Evolutionary conservation across 116 monocot genomes (phyloP), one percentile per base, ranked within the genome.

Genomic region (Posidonia oceanica): DNA sequence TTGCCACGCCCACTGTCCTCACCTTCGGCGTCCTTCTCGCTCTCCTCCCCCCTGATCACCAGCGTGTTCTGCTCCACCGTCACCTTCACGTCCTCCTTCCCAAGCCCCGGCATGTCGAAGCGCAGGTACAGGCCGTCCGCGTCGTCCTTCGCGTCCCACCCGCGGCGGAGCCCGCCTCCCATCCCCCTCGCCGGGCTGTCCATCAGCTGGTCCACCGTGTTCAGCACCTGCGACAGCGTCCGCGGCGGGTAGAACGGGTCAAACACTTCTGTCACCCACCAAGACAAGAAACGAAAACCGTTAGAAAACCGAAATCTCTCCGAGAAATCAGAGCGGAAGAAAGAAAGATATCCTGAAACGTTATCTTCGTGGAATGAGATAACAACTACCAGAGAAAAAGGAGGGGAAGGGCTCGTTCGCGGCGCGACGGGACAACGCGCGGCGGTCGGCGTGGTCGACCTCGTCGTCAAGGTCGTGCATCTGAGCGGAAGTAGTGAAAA

Each of bases 91-190:
- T 88, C 59, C 70, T 91, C 88, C 71, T 88, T 91, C 17, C 83
- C 84, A n/a, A 95, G 75, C 3, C 91, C 94, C 38, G 94, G 91
- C 94, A 94, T 94, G 80, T 91, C 91, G 21, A 94, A 60, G 41
- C 82, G 72, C 39, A 95, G 70, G 78, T 80, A 59, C 39, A 95
- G 71, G 12, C 82, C 91, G 36, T 95, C 79, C 1, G 63, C 68
- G 40, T 88, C 86, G 79, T 88, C 91, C 72, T 67, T 83, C 39
- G 80, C 86, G 61, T 88, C 80, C 91, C 91, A 95, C 17, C 80
- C 86, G 3, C 80, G 72, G 11, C 82, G 80, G 54, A 39, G 15
- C n/a, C 39, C 66, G 16, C 42, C 54, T n/a, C 36, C 41, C 40
- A 7, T 41, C 10, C 42, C 17, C 61, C 61, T 61, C 22, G 36